Conservation (phyloP, 148 eudicot species). For the Fagopyrum homotropicum region DNA sequence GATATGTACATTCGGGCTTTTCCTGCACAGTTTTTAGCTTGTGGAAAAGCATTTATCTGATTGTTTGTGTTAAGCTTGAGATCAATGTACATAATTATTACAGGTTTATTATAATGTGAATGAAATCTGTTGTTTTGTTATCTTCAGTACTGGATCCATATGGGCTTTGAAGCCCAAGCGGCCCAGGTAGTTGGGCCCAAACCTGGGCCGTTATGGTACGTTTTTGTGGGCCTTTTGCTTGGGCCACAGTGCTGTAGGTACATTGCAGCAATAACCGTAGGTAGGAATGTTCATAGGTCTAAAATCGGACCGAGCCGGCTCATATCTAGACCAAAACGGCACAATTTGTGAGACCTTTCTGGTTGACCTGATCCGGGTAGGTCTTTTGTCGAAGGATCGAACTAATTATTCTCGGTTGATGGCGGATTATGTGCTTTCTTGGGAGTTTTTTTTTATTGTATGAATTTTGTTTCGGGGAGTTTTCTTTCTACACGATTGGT, state of each 20-base stretch:
- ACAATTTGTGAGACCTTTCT: no score
- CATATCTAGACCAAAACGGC: no score
- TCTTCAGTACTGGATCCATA: not conserved
- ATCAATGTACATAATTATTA: not conserved
- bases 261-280: not conserved
- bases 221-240: not conserved
- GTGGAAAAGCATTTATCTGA: not conserved
- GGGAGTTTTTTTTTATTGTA: no score
- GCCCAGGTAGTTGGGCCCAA: not conserved
- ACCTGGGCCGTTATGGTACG: not conserved
- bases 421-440: no score
- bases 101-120: not conserved
- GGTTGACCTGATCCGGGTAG: no score
- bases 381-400: no score
- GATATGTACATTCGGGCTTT: conserved; percentile 5
- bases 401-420: no score
- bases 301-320: no score
- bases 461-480: no score
- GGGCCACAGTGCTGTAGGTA: not conserved
- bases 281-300: not conserved
- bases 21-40: conserved; percentile 9
- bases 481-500: no score
- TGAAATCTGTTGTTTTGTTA: not conserved
- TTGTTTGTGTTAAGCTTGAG: not conserved
- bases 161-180: not conserved